A percentile compares a stretch with the other conserved stretches of the same genome.
These are phyloP conservation scores for Ganoderma sinense DNA, from an alignment of 1,284 basidiomycete species.

Conservation along the genomic window DNA sequence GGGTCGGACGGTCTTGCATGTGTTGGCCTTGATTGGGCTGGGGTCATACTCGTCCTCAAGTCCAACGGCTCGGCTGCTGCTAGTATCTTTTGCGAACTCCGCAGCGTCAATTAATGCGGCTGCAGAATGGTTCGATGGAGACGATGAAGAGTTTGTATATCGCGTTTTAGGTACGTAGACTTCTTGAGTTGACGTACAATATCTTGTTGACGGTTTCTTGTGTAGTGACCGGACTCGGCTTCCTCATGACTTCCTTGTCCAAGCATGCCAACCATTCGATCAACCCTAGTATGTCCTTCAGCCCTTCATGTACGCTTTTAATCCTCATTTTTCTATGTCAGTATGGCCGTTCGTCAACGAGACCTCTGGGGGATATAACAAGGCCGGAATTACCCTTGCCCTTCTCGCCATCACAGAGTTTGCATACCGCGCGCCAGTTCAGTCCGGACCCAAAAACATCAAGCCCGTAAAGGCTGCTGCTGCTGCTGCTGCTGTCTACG, in stretches of 20 bases:
- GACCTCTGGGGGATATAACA: slow-evolving; percentile 77
- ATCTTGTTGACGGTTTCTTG: not conserved
- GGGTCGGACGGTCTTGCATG: slow-evolving; percentile 57
- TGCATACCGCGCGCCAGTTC: slow-evolving; percentile 13
- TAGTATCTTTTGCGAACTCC: slow-evolving; percentile 63
- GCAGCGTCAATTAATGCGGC: slow-evolving; percentile 59
- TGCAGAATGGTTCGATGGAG: slow-evolving; percentile 60
- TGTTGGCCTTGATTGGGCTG: slow-evolving; percentile 65
- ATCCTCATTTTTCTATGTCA: slow-evolving; percentile 35
- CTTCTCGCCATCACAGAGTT: slow-evolving; percentile 53
- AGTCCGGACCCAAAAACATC: not conserved
- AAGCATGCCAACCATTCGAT: slow-evolving; percentile 85
- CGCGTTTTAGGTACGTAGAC: slow-evolving; percentile 65
- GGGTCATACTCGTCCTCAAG: slow-evolving; percentile 63
- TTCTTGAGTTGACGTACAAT: not conserved
- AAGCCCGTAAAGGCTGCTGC: not conserved
- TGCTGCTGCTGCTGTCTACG: slow-evolving; percentile 13
- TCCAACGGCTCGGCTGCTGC: slow-evolving; percentile 64
- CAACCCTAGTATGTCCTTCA: slow-evolving; percentile 68
- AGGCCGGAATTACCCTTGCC: slow-evolving; percentile 63
- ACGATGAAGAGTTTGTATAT: slow-evolving; percentile 44
- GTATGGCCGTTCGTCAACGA: slow-evolving; percentile 85
- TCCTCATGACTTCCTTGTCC: slow-evolving; percentile 74
- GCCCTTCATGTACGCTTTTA: not conserved
- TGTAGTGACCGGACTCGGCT: slow-evolving; percentile 70